Evolutionary conservation across 192 early-diverging fungal genomes (phyloP), one percentile per base, ranked within the genome.

Genomic region (Lobulomyces angularis): DNA sequence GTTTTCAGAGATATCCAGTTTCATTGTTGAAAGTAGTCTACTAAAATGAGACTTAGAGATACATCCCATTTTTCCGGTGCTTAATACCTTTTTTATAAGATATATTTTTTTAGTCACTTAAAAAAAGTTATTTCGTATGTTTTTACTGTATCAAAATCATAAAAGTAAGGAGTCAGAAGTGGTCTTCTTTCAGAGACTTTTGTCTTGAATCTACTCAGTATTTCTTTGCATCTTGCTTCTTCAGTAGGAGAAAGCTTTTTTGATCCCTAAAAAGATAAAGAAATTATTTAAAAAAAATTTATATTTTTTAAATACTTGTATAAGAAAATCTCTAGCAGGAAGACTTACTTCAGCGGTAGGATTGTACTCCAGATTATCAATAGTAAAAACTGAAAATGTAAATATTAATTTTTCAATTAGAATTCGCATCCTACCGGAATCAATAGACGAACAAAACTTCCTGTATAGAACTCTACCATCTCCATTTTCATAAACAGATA

Each of bases 21-120:
- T 47, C 55, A 67, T 49, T 17, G 56, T 59, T 8, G 59, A 61
- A 9, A 74, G 48, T 2, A 74, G 44, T 11, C 71, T 45, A 27
- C 51, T 62, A 35, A 74, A 74, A 48, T 74, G 71, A 8, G 67
- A 71, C 8, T 58, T 30, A 14, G 67, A 61, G n/a, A 74, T 65
- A 14, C 64, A 35, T 0, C 67, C 67, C n/a, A 49, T 45, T 39
- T 38, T 55, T n/a, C n/a, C n/a, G n/a, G n/a, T 12, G 4, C 64
- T 58, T 3, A 67, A 41, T 27, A 39, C 46, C 61, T 65, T 29
- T 7, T 45, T 34, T 53, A n/a, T 1, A 16, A 18, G 1, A 8
- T 14, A 35, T 50, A 32, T 2, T 3, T 51, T 14, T 8, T 35
- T 20, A 0, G 0, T 12, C 47, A 36, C 3, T 12, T 8, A 11